Conservation (phyloP, 305 asterid genomes). For the Solanum hybrid region DNA sequence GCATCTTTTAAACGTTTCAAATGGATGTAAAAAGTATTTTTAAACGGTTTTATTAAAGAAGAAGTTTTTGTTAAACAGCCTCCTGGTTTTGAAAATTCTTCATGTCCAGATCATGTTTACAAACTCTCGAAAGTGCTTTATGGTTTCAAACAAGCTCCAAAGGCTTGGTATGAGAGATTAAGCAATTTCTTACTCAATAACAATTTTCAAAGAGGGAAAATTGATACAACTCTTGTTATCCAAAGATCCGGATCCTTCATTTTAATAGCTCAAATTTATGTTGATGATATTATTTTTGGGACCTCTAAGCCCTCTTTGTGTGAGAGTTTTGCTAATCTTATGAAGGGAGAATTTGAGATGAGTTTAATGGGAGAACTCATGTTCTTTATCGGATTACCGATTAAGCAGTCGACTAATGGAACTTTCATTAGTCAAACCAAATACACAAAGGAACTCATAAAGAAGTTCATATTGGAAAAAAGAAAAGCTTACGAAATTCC, state of each 20-base stretch:
- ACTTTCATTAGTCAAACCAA: background rate
- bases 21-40: too few relatives aligned
- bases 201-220: background rate
- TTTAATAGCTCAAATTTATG: background rate
- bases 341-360: background rate
- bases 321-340: background rate
- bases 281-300: too few relatives aligned
- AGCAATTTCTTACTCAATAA: too few relatives aligned
- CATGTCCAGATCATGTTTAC: background rate
- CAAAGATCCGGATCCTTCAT: too few relatives aligned
- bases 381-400: background rate
- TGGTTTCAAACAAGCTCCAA: background rate
- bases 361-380: background rate
- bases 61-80: background rate
- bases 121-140: background rate
- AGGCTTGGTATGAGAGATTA: background rate
- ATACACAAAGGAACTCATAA: too few relatives aligned
- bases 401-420: background rate
- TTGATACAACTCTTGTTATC: background rate
- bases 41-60: too few relatives aligned
- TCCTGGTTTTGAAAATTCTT: background rate
- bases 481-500: background rate
- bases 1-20: background rate
- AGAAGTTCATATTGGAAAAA: background rate
- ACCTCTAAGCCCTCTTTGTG: background rate